phyloP scores from a whole-genome alignment of 345 rosid genomes.

The Theobroma cacao region DNA sequence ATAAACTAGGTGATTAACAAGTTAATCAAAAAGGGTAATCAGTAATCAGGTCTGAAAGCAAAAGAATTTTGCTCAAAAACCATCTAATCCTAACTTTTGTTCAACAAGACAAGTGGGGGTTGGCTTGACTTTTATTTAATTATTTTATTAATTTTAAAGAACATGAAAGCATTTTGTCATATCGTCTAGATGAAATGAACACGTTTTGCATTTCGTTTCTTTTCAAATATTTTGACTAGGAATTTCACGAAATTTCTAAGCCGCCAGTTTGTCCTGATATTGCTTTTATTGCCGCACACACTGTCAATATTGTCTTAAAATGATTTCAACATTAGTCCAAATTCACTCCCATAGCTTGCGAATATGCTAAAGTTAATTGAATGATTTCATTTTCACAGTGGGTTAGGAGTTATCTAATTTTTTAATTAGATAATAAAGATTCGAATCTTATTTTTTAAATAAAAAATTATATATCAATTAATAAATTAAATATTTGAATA shows the following conservation, averaged over 20 bases:
- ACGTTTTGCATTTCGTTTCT: neutral
- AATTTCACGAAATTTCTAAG: neutral
- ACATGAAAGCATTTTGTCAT: neutral
- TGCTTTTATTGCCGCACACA: neutral
- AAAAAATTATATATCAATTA: no score
- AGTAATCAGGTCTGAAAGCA: neutral
- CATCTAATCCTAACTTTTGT: neutral
- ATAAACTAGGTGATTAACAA: neutral
- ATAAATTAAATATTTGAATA: no score
- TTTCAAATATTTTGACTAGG: neutral
- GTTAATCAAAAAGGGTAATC: neutral
- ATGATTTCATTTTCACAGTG: neutral
- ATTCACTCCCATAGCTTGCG: neutral
- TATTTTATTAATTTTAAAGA: neutral
- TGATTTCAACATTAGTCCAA: conserved; percentile 6
- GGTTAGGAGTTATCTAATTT: neutral
- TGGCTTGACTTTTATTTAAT: neutral
- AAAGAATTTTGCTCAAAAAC: neutral
- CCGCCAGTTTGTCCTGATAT: neutral
- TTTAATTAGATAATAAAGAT: no score
- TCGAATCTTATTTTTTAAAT: no score
- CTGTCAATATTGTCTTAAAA: neutral
- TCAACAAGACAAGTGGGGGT: conserved; percentile 4
- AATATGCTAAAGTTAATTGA: neutral
- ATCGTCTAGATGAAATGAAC: neutral